phyloP scores from a whole-genome alignment of 1,139 yeast genomes.

The Geotrichum bryndzae region DNA sequence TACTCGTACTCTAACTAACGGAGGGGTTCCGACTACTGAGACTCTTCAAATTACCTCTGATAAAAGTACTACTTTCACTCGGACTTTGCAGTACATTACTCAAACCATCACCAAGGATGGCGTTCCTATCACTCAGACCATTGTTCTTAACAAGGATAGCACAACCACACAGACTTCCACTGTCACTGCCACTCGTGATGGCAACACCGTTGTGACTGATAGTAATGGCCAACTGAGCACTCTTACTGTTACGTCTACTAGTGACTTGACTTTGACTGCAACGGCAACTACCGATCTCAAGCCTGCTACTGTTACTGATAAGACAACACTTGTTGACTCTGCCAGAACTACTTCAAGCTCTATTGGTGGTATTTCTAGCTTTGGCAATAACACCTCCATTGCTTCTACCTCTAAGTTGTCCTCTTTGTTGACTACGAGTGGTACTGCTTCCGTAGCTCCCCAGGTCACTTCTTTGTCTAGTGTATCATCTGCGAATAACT shows the following conservation, averaged over 20 bases:
- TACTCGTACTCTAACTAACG: background rate
- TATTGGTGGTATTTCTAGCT: background rate
- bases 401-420: slow-evolving; percentile 39
- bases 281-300: background rate
- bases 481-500: background rate
- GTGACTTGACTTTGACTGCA: background rate
- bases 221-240: background rate
- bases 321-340: background rate
- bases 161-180: background rate
- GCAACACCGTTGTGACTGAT: background rate
- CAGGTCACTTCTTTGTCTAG: background rate
- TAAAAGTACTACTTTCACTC: slow-evolving; percentile 3
- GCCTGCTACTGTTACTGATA: background rate
- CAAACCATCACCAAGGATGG: slow-evolving; percentile 1
- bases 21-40: background rate
- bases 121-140: background rate
- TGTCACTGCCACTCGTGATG: background rate
- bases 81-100: background rate
- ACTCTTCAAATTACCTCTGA: background rate
- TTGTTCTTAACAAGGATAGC: background rate
- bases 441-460: background rate
- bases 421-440: background rate
- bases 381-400: slow-evolving; percentile 12
- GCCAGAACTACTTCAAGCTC: background rate
- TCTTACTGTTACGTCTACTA: slow-evolving; percentile 6